phyloP scores from a whole-genome alignment of 805 yeast genomes.

The Candida boleticola region DNA sequence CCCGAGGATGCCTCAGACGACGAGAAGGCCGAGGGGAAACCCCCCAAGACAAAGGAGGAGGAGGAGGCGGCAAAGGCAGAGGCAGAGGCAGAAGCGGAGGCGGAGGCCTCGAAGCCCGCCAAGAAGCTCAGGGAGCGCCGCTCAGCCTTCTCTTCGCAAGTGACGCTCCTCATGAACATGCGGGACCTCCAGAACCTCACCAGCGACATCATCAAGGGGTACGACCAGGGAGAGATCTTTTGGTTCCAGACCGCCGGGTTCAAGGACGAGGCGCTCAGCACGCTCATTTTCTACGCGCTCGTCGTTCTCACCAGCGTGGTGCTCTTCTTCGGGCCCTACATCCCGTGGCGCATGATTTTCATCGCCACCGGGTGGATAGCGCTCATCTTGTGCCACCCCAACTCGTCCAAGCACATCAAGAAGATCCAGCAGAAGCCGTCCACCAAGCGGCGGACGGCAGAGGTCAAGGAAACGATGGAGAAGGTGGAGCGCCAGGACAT shows the following conservation, averaged over 20 bases:
- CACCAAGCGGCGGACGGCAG: constrained; percentile 20
- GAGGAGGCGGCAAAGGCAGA: background rate
- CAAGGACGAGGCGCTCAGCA: constrained; percentile 63
- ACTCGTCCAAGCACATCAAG: constrained; percentile 29
- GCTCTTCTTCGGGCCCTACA: constrained; percentile 45
- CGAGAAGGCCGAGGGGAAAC: background rate
- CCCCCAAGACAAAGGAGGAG: background rate
- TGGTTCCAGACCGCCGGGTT: constrained; percentile 67
- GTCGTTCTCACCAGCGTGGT: constrained; percentile 33
- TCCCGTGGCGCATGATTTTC: constrained; percentile 65
- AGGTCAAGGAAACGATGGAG: constrained; percentile 28
- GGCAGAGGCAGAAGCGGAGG: background rate
- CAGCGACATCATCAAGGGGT: constrained; percentile 47
- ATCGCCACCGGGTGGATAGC: constrained; percentile 58
- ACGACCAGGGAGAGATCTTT: constrained; percentile 53
- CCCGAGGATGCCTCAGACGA: background rate
- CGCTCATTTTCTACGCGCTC: constrained; percentile 49
- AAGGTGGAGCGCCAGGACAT: constrained; percentile 48
- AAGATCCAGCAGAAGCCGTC: constrained; percentile 7
- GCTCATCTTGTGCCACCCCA: constrained; percentile 60
- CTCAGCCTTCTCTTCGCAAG: constrained; percentile 27
- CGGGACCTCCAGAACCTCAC: constrained; percentile 71
- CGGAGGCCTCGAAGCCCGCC: background rate
- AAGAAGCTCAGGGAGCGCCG: background rate
- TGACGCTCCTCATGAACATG: constrained; percentile 57